Evolutionary conservation across 2,329 filamentous ascomycete species (phyloP), one percentile per base, ranked within the genome.

Genomic region (Kalmusia sp.): DNA sequence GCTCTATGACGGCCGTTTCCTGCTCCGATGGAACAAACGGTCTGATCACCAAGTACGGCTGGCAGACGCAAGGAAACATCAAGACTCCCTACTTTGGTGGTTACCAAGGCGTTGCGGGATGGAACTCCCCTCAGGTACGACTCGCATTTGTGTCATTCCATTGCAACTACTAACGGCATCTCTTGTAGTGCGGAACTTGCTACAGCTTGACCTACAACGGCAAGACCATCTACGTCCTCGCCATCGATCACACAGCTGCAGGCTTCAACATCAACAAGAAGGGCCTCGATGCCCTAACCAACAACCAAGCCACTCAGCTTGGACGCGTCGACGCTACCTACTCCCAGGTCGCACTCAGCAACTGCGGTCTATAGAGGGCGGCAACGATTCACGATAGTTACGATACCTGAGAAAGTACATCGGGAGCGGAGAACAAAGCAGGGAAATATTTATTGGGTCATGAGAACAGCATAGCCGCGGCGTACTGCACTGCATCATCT

Each of bases 1-100:
- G 85, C 52, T 79, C 83, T 38, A 71, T 93, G 49, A 79, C 75
- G 28, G 71, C 67, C 4, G 81, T 92, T 38, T 71, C 86, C 56
- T 92, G 88, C 82, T 88, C 85, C 27, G 85, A 91, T 67, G 88
- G 88, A 49, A 40, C 57, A 56, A 87, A 90, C 74, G 88, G 88
- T 52, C 80, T 91, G 57, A 84, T 84, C 58, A 85, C 82, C 63
- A 82, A 79, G 64, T 84, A 84, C 76, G 79, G 79, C 63, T 89
- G 83, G 84, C 68, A 69, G 45, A 80, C 76, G 4, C 79, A 81
- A 53, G 77, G 74, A 49, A 61, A 68, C 7, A 64, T 83, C 12
- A 66, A 62, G 21, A 82, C 80, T 72, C 79, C 81, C 25, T 67
- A 74, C 59, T 77, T 84, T 49, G 81, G 81, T 30, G 81, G 80